Percentiles rank a stretch among this genome's conserved stretches.
Evolutionary conservation across 106 monocot genomes (phyloP).

Genomic region (Dactylorhiza incarnata): DNA sequence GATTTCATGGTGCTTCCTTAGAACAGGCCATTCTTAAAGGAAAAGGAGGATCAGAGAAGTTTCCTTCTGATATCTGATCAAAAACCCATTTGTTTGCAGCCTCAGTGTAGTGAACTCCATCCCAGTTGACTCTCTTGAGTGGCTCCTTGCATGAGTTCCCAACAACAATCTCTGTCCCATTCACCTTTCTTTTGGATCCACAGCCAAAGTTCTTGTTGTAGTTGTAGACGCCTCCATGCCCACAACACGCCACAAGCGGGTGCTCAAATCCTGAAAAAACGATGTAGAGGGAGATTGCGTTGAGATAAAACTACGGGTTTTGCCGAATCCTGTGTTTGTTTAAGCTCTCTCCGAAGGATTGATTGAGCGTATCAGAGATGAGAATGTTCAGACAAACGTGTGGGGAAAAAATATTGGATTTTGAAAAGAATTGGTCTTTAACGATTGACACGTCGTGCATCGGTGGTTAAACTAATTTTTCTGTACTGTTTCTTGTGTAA

Average conservation of each 20-base stretch:
- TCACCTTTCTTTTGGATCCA: conserved; percentile 22
- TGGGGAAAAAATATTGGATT: no score
- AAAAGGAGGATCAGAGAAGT: conserved; percentile 37
- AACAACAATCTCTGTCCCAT: conserved; percentile 25
- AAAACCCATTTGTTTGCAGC: conserved; percentile 50
- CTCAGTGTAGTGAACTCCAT: conserved; percentile 63
- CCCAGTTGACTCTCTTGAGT: conserved; percentile 25
- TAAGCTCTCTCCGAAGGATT: no score
- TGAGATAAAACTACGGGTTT: no score
- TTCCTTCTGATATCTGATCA: conserved; percentile 31
- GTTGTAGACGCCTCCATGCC: conserved; percentile 53
- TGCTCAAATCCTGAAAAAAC: conserved; percentile 37
- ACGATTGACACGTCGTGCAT: no score
- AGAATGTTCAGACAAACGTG: no score
- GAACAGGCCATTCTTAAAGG: conserved; percentile 29
- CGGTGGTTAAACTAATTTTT: no score
- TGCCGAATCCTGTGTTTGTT: no score
- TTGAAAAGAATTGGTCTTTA: no score
- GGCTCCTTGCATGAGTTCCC: conserved; percentile 41
- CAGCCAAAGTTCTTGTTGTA: conserved; percentile 23
- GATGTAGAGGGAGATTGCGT: no score
- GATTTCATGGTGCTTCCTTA: background rate
- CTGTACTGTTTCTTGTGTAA: no score
- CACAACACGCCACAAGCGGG: conserved; percentile 48
- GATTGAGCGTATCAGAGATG: no score